Percentiles rank a stretch among this genome's conserved stretches.
These are phyloP conservation scores for Colletotrichum tamarilloi DNA, from an alignment of 2,329 filamentous ascomycete genomes.

Conservation along the genomic window DNA sequence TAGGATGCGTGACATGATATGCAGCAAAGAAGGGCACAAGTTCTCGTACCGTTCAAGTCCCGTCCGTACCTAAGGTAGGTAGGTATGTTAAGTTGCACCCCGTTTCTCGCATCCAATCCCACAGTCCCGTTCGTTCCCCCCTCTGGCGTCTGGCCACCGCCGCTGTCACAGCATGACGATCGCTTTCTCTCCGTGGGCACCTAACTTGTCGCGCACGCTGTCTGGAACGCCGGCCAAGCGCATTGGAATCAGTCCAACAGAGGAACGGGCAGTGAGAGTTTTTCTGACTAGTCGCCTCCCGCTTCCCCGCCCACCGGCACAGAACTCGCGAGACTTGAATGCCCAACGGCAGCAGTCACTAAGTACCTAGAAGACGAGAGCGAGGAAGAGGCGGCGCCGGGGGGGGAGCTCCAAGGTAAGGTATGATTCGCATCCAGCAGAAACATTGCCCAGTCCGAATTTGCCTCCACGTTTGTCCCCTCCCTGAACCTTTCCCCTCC, in stretches of 20 bases:
- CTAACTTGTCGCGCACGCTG: too few species aligned
- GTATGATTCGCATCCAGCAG: neutral
- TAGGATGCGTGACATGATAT: neutral
- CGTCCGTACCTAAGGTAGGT: neutral
- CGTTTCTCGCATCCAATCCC: neutral
- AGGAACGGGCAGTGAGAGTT: neutral
- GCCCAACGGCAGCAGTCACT: neutral
- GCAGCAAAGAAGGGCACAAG: neutral
- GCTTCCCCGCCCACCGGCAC: too few species aligned
- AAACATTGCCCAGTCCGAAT: neutral
- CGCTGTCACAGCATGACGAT: neutral
- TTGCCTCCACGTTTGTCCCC: neutral
- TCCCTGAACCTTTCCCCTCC: neutral
- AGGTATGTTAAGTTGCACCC: neutral
- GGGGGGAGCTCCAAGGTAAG: neutral
- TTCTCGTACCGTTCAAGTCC: neutral
- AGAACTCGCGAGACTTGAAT: neutral
- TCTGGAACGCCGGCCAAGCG: neutral
- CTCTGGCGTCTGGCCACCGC: neutral
- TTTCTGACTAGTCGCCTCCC: neutral
- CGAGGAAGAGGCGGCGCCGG: neutral
- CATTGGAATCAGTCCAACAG: neutral
- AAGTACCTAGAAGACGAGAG: neutral
- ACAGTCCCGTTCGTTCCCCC: too few species aligned
- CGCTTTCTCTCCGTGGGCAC: neutral